phyloP scores from a whole-genome alignment of 768 basidiomycete genomes.

The Collybia nuda region DNA sequence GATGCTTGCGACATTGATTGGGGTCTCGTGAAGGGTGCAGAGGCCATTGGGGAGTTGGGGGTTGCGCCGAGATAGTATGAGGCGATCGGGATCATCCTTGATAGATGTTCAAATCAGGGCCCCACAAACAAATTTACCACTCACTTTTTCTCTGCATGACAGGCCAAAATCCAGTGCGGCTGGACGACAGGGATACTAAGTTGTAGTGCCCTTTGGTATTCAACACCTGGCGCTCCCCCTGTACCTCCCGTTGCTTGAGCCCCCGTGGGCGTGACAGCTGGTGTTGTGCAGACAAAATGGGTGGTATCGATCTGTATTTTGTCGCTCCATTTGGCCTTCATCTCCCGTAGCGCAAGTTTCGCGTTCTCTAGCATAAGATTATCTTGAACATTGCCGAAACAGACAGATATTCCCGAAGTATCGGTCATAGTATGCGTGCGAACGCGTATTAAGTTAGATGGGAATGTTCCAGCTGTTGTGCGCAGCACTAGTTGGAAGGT shows the following conservation, averaged over 20 bases:
- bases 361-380: slow-evolving; percentile 73
- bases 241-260: slow-evolving; percentile 54
- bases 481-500: slow-evolving; percentile 92
- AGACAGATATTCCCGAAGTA: slow-evolving; percentile 92
- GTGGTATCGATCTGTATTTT: slow-evolving; percentile 97
- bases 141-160: slow-evolving; percentile 81
- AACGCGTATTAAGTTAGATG: slow-evolving; percentile 79
- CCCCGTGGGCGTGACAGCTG: slow-evolving; percentile 63
- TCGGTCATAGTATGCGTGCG: slow-evolving; percentile 94
- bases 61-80: slow-evolving; percentile 77
- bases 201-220: slow-evolving; percentile 94
- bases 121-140: slow-evolving; percentile 17
- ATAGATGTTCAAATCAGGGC: background rate
- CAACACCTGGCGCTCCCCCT: slow-evolving; percentile 67
- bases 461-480: slow-evolving; percentile 89
- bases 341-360: slow-evolving; percentile 76
- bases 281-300: slow-evolving; percentile 95
- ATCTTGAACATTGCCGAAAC: slow-evolving; percentile 91
- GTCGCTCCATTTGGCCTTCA: slow-evolving; percentile 89
- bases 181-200: slow-evolving; percentile 93
- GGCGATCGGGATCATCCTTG: slow-evolving; percentile 85
- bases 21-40: slow-evolving; percentile 50
- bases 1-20: slow-evolving; percentile 78
- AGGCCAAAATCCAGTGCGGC: slow-evolving; percentile 93
- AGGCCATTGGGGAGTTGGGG: slow-evolving; percentile 40